Evolutionary conservation across 2,329 filamentous ascomycete genomes (phyloP).

Genomic region (Drechslerella dactyloides): DNA sequence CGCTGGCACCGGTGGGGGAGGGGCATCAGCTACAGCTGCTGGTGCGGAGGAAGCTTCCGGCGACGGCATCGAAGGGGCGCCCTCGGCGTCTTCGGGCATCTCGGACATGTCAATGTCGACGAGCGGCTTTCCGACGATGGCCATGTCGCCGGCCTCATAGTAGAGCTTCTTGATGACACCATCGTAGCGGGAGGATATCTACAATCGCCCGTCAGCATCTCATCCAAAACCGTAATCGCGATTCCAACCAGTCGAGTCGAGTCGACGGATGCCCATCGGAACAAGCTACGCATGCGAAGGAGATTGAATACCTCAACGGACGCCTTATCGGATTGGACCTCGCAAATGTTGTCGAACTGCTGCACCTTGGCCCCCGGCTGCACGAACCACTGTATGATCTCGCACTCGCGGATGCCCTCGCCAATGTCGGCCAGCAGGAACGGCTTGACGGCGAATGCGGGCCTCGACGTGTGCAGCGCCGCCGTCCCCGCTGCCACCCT

Average conservation of each 20-base stretch:
- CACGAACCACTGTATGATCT: conserved; percentile 99
- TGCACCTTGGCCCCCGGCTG: conserved; percentile 93
- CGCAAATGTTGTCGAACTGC: conserved; percentile 96
- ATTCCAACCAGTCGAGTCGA: no score
- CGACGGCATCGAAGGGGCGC: conserved; percentile 17
- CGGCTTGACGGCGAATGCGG: conserved; percentile 69
- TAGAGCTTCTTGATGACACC: conserved; percentile 95
- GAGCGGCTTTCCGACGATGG: conserved; percentile 89
- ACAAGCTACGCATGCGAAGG: no score
- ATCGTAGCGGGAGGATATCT: conserved; percentile 91
- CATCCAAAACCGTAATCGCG: no score
- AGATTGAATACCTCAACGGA: conserved; percentile 64
- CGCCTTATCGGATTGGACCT: conserved; percentile 98
- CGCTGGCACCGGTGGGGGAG: conserved; percentile 49
- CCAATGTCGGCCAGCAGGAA: conserved; percentile 85
- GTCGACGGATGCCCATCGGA: no score
- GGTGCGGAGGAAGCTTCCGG: conserved; percentile 50
- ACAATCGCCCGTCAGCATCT: not conserved
- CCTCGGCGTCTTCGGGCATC: conserved; percentile 32
- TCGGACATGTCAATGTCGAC: conserved; percentile 84
- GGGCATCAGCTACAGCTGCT: conserved; percentile 5
- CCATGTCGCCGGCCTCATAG: conserved; percentile 95
- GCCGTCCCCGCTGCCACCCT: not conserved
- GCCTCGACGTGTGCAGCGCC: conserved; percentile 57
- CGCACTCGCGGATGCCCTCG: conserved; percentile 97